Base-by-base conservation (phyloP, 1,139 yeast genomes). In the Geotrichum restrictum region DNA sequence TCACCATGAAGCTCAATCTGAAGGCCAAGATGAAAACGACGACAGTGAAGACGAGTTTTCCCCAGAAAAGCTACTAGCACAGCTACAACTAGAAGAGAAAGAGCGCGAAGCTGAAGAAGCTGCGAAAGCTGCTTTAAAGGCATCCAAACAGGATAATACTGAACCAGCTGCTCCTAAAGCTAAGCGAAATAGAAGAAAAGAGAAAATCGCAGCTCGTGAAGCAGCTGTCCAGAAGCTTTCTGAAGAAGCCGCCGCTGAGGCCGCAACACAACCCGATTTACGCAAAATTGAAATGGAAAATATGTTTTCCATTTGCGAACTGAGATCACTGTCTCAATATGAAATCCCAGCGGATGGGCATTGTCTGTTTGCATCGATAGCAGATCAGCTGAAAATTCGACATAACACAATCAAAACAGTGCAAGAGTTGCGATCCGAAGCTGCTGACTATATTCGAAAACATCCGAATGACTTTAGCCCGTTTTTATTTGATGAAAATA, bases 331-430 rank as follows among this genome's bases (percentile, higher is more conserved):
- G 7, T 63, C 61, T 16, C 81, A 84, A 57, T 69, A 75, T 31
- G 71, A 70, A 45, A 87, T 91, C 48, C 74, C 77, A 56, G 96
- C 98, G 0, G 98, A 93, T 68, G 98, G 98, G 0, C 94, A 93
- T 68, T 93, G 98, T 73, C 72, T 93, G 43, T 93, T 88, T 72
- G 88, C 91, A 2, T 85, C 96, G 0, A 77, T 93, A 21, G 75
- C 82, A 37, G 96, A 93, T 64, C 98, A 93, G 65, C 69, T 93
- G 54, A 61, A 66, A 39, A 56, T 63, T 3, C 77, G 94, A 43
- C 86, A 79, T 34, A 69, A 64, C 1, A 62, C 73, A 11, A 67
- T 67, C 0, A 68, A 64, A 40, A 58, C 76, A 2, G 76, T 84
- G 6, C 73, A 75, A 50, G 79, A 80, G 31, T 73, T 93, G 56